phyloP scores from a whole-genome alignment of 1,139 yeast genomes.

The Debaryomyces robertsiae region DNA sequence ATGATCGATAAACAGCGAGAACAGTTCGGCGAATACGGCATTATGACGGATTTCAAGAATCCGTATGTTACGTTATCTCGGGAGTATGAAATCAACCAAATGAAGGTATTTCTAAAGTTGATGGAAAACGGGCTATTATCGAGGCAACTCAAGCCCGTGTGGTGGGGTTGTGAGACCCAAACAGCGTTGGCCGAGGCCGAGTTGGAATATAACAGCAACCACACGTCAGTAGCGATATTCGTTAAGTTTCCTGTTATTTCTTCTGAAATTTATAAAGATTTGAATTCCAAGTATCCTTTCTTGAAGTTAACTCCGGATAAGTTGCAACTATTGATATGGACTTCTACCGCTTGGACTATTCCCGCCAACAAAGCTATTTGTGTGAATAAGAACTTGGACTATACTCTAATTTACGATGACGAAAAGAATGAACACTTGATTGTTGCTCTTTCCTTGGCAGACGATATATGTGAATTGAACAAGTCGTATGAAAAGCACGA shows the following conservation, averaged over 20 bases:
- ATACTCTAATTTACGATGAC: conserved; percentile 50
- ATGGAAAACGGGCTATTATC: conserved; percentile 68
- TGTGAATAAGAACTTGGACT: conserved; percentile 58
- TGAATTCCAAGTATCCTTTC: conserved; percentile 8
- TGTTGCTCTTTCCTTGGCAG: conserved; percentile 51
- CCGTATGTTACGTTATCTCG: conserved; percentile 75
- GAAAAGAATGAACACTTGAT: conserved; percentile 43
- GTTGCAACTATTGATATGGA: conserved; percentile 69
- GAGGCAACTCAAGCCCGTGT: conserved; percentile 90
- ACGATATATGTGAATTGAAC: conserved; percentile 29
- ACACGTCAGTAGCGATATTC: conserved; percentile 69
- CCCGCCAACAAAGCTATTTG: conserved; percentile 87
- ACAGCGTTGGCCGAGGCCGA: conserved; percentile 98
- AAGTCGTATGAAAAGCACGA: conserved; percentile 39
- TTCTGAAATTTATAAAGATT: conserved; percentile 8
- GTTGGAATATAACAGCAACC: conserved; percentile 77
- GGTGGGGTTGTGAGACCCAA: conserved; percentile 93
- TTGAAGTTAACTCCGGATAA: conserved; percentile 10
- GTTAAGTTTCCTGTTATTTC: conserved; percentile 62
- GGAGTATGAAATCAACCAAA: conserved; percentile 72
- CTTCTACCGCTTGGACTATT: conserved; percentile 98
- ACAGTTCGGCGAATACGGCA: conserved; percentile 69
- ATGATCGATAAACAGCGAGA: conserved; percentile 65
- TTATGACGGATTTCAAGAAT: conserved; percentile 78
- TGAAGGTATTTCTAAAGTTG: conserved; percentile 67